Evolutionary conservation across 108 stramenopile genomes (phyloP), one percentile per base, ranked within the genome.

Genomic region (Epithemia pelagica): DNA sequence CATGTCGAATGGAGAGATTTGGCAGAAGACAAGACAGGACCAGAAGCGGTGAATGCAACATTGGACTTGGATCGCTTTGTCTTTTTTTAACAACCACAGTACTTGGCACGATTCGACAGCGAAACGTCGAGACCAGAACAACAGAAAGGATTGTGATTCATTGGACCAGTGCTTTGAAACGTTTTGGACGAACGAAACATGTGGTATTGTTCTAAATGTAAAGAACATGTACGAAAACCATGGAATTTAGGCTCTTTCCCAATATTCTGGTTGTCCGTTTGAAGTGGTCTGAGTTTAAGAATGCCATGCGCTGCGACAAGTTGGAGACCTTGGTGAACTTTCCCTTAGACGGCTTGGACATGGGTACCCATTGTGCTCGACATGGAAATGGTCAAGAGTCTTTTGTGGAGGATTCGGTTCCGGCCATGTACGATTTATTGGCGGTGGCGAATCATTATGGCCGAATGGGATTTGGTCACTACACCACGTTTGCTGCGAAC

Each of bases 391-490:
- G n/a, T n/a, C n/a, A 28, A 22, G 58, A 51, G 21, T 18, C 22
- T 28, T 85, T 84, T 54, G 79, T 89, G 0, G 65, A 81, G 30
- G 80, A 84, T 57, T 27, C 61, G 15, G 70, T 89, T 28, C 89
- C 84, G 18, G 82, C 90, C 10, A 61, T 86, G 8, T 99, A 98
- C 71, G 98, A 99, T 73, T 71, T 96, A n/a, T 99, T 91, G 72
- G 98, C 89, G 5, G 96, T 96, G 3, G 79, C 86, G 10, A 95
- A 99, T 69, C 98, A 99, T 75, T 84, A 77, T n/a, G 98, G 98
- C 15, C 79, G 91, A 53, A 74, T 99, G 74, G 94, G 98, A n/a
- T 95, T 87, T 57, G 98, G 98, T 0, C 98, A 99, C 64, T 99
- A 99, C 72, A 97, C 95, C 46, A 94, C 98, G 0, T 87, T 74